Evolutionary conservation across 2,329 filamentous ascomycete genomes (phyloP).

Genomic region (Lojkania enalia): DNA sequence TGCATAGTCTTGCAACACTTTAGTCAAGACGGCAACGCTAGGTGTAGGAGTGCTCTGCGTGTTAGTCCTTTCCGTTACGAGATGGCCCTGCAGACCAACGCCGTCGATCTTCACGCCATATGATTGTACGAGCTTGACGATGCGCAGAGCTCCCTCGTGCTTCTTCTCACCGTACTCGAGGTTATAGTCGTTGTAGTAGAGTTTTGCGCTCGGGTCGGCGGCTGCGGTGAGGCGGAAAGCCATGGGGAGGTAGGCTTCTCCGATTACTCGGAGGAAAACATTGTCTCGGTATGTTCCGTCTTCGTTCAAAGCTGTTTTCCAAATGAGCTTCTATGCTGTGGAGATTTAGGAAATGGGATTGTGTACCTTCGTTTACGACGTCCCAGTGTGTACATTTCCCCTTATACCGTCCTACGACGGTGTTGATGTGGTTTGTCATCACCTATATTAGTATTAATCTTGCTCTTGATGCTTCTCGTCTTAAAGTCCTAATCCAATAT

Average conservation of each 20-base stretch:
- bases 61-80: conserved; percentile 57
- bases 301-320: conserved; percentile 60
- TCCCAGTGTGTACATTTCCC: conserved; percentile 45
- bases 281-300: conserved; percentile 57
- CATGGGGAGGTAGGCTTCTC: conserved; percentile 60
- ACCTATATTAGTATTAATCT: conserved; percentile 33
- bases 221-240: conserved; percentile 61
- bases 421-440: conserved; percentile 46
- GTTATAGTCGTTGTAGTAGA: conserved; percentile 68
- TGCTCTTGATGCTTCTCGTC: too few species aligned
- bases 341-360: too few species aligned
- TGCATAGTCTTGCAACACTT: conserved; percentile 56
- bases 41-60: conserved; percentile 47
- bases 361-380: conserved; percentile 40
- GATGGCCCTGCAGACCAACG: conserved; percentile 66
- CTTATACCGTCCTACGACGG: conserved; percentile 41
- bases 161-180: conserved; percentile 59
- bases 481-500: too few species aligned
- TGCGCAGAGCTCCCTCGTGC: conserved; percentile 36
- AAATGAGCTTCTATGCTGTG: too few species aligned
- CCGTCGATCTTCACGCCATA: conserved; percentile 59
- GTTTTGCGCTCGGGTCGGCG: conserved; percentile 61
- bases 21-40: conserved; percentile 49
- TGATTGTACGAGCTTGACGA: conserved; percentile 46
- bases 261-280: conserved; percentile 61